Base-by-base conservation (phyloP, 352 stramenopile genomes). In the Saprolegnia parasitica region DNA sequence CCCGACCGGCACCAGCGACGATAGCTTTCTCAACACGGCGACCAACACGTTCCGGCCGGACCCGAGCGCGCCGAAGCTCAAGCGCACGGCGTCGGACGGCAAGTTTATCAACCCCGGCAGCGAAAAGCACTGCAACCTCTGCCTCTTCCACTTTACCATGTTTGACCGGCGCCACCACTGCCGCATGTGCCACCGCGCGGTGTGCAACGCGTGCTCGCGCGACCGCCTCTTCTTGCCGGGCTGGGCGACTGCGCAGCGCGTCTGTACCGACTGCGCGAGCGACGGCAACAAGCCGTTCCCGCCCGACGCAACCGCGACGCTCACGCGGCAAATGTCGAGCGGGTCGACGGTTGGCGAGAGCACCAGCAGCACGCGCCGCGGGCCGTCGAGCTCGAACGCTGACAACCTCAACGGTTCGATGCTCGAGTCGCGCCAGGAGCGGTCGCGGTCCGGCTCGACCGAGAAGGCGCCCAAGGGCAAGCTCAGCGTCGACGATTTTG, bases 401-500 rank as follows among this genome's bases (percentile, higher is more conserved):
- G 56, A 72, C 24, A 65, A 68, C 15, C 47, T 60, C 47, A 65
- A 60, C 26, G 37, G 37, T 8, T 52, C 29, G 26, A 35, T 61
- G n/a, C 26, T 58, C 40, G 63, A 70, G 15, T 24, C 63, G 11
- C 63, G 63, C 20, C 42, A 70, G 29, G 63, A 70, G 5, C 63
- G 63, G 9, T 46, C 40, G n/a, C 63, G 63, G 47, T 56, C 61
- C 71, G 80, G 50, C 72, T 78, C 24, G 77, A 68, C 71, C 0
- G 61, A 65, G 47, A 42, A 70, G 29, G 70, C 73, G 35, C 26
- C 61, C 16, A 90, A 88, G 71, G 76, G 71, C 1, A 93, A 93
- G 72, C 76, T 94, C 24, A 88, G 81, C 58, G 87, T 97, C 20
- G 90, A 97, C 46, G 95, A 98, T 76, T 98, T 98, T 72, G 88